These are phyloP conservation scores for Russula foetens DNA, from an alignment of 768 basidiomycete species.

Conservation along the genomic window DNA sequence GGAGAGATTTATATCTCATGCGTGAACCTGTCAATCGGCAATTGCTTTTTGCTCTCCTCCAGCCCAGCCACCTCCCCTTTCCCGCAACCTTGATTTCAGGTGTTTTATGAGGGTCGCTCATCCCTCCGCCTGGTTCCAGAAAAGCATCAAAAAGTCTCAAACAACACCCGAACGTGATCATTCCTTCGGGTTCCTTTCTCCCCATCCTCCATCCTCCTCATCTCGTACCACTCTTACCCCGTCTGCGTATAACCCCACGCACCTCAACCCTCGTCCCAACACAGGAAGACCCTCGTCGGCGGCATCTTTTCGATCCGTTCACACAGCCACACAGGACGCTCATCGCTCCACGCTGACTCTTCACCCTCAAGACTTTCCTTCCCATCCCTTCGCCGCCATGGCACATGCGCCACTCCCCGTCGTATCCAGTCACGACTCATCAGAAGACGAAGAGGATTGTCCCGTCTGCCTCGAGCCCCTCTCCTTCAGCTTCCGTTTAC, in stretches of 20 bases:
- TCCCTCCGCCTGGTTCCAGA: constrained; percentile 21
- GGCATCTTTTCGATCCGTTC: background rate
- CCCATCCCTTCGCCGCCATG: constrained; percentile 54
- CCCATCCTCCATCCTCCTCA: background rate
- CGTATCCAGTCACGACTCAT: constrained; percentile 52
- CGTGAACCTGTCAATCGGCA: background rate
- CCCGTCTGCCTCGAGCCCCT: constrained; percentile 96
- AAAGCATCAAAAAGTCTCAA: constrained; percentile 11
- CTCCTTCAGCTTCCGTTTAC: constrained; percentile 84
- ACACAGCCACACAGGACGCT: constrained; percentile 25
- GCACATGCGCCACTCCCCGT: constrained; percentile 62
- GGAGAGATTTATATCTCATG: background rate
- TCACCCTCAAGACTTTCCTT: constrained; percentile 17
- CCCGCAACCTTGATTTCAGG: background rate
- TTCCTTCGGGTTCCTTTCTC: background rate
- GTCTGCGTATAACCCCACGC: constrained; percentile 1
- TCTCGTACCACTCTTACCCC: background rate
- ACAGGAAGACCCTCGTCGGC: background rate
- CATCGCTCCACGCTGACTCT: constrained; percentile 30
- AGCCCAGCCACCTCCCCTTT: background rate
- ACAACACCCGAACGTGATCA: background rate
- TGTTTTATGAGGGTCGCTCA: constrained; percentile 18
- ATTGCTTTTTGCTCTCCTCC: background rate
- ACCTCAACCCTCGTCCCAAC: background rate
- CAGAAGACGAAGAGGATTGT: constrained; percentile 83